phyloP scores from a whole-genome alignment of 148 eudicot genomes.

The Chenopodium berlandieri region DNA sequence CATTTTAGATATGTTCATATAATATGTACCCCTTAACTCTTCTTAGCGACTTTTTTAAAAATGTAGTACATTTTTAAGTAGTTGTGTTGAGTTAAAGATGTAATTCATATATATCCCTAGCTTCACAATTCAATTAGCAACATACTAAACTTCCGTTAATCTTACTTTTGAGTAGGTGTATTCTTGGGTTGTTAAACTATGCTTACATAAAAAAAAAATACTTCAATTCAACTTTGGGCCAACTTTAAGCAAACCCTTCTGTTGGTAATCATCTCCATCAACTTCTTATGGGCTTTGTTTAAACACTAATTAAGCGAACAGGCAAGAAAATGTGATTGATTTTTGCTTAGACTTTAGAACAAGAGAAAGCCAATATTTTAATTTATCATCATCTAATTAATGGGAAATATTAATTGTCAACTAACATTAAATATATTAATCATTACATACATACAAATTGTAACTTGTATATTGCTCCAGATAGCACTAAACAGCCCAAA shows the following conservation, averaged over 20 bases:
- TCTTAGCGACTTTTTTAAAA: too few relatives aligned
- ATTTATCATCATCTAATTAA: not conserved
- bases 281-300: not conserved
- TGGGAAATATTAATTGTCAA: not conserved
- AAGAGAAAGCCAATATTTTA: not conserved
- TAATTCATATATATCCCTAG: too few relatives aligned
- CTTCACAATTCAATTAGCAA: not conserved
- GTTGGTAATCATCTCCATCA: not conserved
- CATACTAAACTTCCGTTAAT: not conserved
- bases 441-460: slow-evolving; percentile 5
- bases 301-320: not conserved
- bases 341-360: not conserved
- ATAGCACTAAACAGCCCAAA: slow-evolving; percentile 1
- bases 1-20: too few relatives aligned
- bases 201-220: not conserved
- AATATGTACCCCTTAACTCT: too few relatives aligned
- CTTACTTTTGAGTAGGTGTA: not conserved
- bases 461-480: not conserved
- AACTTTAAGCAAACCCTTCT: not conserved
- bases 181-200: not conserved
- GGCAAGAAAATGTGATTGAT: not conserved
- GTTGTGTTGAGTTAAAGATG: too few relatives aligned
- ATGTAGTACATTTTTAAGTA: too few relatives aligned
- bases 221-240: slow-evolving; percentile 2
- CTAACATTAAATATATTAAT: not conserved